Base-by-base conservation (phyloP, 805 yeast species). In the Brettanomyces anomalus region DNA sequence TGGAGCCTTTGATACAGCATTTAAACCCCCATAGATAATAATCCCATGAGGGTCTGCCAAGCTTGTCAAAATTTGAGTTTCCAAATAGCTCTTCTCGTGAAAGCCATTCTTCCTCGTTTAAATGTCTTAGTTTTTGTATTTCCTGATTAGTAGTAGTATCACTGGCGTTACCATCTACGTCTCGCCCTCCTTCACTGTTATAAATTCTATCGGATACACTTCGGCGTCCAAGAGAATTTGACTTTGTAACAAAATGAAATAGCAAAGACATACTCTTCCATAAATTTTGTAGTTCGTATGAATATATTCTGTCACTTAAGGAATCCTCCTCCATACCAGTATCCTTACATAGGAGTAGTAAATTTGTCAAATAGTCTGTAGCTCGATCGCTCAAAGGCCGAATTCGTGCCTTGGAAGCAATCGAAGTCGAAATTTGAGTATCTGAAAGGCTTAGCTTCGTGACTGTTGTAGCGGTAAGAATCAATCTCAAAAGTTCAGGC, bases 1-100 rank as follows among this genome's bases (percentile, higher is more conserved):
- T 37, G 33, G 16, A 21, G 5, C 43, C 43, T 16, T 33, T 17
- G 15, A 33, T 18, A 4, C 24, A 8, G 33, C 45, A 44, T 32
- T 44, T 42, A 17, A 42, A 44, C 5, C 37, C 15, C 31, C 41
- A 39, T 10, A 42, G 32, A 18, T 37, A 44, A 32, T 42, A 44
- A 21, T 28, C 39, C 47, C 47, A 44, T 13, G 37, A 26, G 15
- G 24, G 34, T 15, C 40, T 16, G 7, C 35, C 35, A 19, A 43
- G 33, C 15, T 31, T n/a, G 26, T 34, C 35, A n/a, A 44, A 18
- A 13, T 16, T 16, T 8, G 44, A 28, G 19, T 44, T 37, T 4
- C 44, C 44, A 32, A 20, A 41, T 3, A 41, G 36, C 17, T 41
- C 32, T 11, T 30, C 26, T 13, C 39, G 13, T 6, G 39, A 28